These are phyloP conservation scores for Azolla pinnata DNA, from an alignment of 75 land plant species.

Conservation along the genomic window DNA sequence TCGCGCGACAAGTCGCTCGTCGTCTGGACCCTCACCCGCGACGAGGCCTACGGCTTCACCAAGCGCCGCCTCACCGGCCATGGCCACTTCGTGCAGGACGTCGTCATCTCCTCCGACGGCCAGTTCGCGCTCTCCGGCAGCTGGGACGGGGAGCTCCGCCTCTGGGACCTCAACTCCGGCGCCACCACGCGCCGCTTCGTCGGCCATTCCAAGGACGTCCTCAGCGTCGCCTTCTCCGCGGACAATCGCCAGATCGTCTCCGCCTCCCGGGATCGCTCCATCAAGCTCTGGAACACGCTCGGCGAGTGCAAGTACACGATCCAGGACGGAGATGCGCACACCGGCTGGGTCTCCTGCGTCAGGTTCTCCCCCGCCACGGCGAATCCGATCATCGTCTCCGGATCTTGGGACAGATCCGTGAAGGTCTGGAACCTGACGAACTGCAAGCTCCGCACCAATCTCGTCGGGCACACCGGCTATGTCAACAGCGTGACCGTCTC, in stretches of 20 bases:
- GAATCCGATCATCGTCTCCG: constrained; percentile 51
- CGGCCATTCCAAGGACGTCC: constrained; percentile 70
- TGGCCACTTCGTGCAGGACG: constrained; percentile 81
- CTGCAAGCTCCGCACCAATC: constrained; percentile 41
- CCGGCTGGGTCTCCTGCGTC: constrained; percentile 41
- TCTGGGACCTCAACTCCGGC: constrained; percentile 67
- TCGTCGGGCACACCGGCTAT: constrained; percentile 32
- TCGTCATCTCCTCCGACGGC: constrained; percentile 75
- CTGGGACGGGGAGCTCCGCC: constrained; percentile 72
- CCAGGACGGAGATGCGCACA: constrained; percentile 40
- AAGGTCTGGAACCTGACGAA: constrained; percentile 70
- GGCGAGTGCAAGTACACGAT: constrained; percentile 84
- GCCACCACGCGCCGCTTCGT: constrained; percentile 59
- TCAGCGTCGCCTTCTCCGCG: constrained; percentile 12
- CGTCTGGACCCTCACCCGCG: constrained; percentile 61
- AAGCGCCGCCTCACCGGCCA: constrained; percentile 58
- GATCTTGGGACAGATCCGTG: constrained; percentile 54
- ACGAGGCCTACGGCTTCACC: constrained; percentile 30
- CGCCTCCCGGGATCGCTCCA: constrained; percentile 65
- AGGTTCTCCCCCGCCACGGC: constrained; percentile 33
- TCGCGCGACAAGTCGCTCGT: constrained; percentile 79
- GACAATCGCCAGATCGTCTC: constrained; percentile 32
- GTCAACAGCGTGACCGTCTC: constrained; percentile 78
- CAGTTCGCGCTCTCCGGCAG: constrained; percentile 76
- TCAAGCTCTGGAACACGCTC: constrained; percentile 83